A percentile compares a stretch with the other conserved stretches of the same genome.
Conservation (phyloP, 116 monocot genomes). For the Trichopus zeylanicus region DNA sequence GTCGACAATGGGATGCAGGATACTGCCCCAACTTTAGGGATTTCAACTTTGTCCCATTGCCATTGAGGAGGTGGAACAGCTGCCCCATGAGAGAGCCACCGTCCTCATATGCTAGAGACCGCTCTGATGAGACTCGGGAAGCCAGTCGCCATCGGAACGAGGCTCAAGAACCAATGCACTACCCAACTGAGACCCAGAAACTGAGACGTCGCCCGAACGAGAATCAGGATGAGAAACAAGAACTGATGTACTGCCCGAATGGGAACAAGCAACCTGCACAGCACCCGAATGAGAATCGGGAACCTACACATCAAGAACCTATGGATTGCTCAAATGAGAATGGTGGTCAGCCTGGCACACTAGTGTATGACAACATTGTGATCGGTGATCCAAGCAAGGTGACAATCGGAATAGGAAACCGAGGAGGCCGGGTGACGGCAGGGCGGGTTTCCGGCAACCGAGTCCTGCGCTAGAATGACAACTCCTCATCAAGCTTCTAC, state of each 20-base stretch:
- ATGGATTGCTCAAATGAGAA: background rate
- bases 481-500: too few relatives aligned
- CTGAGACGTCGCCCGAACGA: too few relatives aligned
- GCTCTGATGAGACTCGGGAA: too few relatives aligned
- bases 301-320: background rate
- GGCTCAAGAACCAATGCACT: too few relatives aligned
- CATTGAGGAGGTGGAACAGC: background rate
- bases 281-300: too few relatives aligned
- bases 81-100: background rate
- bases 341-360: background rate
- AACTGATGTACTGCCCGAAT: too few relatives aligned
- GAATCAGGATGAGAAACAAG: too few relatives aligned
- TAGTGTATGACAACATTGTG: background rate
- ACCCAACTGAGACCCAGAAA: too few relatives aligned
- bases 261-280: too few relatives aligned
- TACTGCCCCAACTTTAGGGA: background rate
- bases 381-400: conserved; percentile 6
- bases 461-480: background rate
- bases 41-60: background rate
- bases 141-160: too few relatives aligned
- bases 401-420: conserved; percentile 2
- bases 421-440: background rate
- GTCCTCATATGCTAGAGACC: too few relatives aligned
- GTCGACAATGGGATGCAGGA: background rate
- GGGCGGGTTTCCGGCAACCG: conserved; percentile 4